These are phyloP conservation scores for Aspergillus neoniger DNA, from an alignment of 2,329 filamentous ascomycete species.

Conservation along the genomic window DNA sequence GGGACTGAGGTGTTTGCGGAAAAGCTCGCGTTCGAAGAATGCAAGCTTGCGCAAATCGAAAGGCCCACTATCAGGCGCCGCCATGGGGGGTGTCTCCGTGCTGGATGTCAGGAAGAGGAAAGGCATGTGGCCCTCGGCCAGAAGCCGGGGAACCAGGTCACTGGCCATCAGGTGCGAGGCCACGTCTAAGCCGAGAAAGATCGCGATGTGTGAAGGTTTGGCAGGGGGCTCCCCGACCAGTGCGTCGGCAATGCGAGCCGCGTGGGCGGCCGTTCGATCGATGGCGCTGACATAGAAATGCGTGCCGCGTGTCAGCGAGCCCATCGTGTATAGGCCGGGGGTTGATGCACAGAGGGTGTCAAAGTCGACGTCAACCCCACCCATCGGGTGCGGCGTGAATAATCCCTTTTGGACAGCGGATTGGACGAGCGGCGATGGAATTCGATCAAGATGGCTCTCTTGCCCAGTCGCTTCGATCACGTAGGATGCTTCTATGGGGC, in stretches of 20 bases:
- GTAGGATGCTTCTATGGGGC: conserved; percentile 10
- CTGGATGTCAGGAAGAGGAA: conserved; percentile 12
- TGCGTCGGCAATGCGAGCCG: conserved; percentile 13
- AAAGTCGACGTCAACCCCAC: conserved; percentile 14
- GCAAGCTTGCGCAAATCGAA: conserved; percentile 8
- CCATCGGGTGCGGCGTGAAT: conserved; percentile 8
- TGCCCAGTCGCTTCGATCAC: conserved; percentile 15
- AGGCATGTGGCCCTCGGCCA: conserved; percentile 14
- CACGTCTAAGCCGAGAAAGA: conserved; percentile 13
- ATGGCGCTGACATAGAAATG: conserved; percentile 16
- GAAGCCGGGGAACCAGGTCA: conserved; percentile 10
- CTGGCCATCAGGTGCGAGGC: conserved; percentile 13
- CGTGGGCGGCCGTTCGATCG: conserved; percentile 14
- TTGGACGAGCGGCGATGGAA: conserved; percentile 11
- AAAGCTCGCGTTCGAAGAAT: conserved; percentile 11
- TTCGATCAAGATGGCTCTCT: conserved; percentile 9
- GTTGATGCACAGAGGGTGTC: conserved; percentile 8
- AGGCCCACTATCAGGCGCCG: background rate
- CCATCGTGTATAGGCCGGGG: conserved; percentile 10
- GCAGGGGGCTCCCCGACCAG: conserved; percentile 8
- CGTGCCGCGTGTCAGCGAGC: conserved; percentile 12
- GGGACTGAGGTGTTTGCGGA: conserved; percentile 7
- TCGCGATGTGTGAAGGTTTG: conserved; percentile 7
- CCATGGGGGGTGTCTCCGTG: background rate
- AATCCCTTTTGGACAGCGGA: conserved; percentile 10